phyloP scores from a whole-genome alignment of 2,329 filamentous ascomycete species.

The Pestalotiopsis sp. region DNA sequence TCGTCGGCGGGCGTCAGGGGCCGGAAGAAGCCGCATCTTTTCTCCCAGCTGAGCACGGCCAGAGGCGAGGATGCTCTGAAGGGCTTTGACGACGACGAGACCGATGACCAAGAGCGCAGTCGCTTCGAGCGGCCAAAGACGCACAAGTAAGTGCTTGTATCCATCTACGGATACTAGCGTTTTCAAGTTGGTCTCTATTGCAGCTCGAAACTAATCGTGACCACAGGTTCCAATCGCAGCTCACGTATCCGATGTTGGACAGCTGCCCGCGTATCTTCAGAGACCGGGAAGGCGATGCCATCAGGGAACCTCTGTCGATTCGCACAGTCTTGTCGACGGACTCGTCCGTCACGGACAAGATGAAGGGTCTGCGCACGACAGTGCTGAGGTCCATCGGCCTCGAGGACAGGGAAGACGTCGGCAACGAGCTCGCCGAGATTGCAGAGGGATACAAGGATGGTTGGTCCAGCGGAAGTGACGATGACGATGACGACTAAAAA shows the following conservation, averaged over 20 bases:
- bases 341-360: slow-evolving; percentile 68
- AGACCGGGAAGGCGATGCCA: slow-evolving; percentile 36
- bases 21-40: slow-evolving; percentile 38
- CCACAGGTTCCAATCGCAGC: slow-evolving; percentile 50
- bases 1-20: slow-evolving; percentile 21
- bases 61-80: slow-evolving; percentile 29
- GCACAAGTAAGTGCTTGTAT: slow-evolving; percentile 28
- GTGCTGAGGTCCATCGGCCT: slow-evolving; percentile 65
- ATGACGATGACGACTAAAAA: slow-evolving; percentile 61
- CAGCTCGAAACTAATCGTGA: not conserved
- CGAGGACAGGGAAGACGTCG: slow-evolving; percentile 83
- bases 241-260: slow-evolving; percentile 77
- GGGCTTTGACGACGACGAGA: slow-evolving; percentile 23
- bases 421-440: slow-evolving; percentile 79
- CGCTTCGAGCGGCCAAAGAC: slow-evolving; percentile 28
- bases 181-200: not conserved
- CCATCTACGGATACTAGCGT: not conserved
- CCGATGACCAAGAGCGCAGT: slow-evolving; percentile 23
- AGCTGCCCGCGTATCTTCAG: slow-evolving; percentile 81
- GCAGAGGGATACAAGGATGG: slow-evolving; percentile 88
- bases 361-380: slow-evolving; percentile 68
- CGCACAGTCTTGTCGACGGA: slow-evolving; percentile 72
- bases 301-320: slow-evolving; percentile 47
- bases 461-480: slow-evolving; percentile 78
- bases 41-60: slow-evolving; percentile 44